Evolutionary conservation across 768 basidiomycete species (phyloP).

Genomic region (Trametes coccinea): DNA sequence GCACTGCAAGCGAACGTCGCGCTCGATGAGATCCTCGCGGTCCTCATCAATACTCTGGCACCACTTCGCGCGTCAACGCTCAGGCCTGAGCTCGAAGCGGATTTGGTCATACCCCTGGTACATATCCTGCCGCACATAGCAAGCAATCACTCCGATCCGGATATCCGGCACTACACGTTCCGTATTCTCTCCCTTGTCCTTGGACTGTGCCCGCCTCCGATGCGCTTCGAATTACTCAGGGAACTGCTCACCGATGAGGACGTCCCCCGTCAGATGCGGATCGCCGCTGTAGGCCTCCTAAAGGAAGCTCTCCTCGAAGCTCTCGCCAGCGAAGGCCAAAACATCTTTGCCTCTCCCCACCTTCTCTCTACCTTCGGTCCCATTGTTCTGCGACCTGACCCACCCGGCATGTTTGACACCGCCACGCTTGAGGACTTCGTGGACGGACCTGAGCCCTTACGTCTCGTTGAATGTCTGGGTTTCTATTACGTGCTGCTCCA

Average conservation of each 20-base stretch:
- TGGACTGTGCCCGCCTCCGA: constrained; percentile 43
- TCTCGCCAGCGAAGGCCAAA: constrained; percentile 31
- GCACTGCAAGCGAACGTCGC: constrained; percentile 53
- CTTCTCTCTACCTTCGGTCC: constrained; percentile 62
- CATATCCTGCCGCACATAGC: constrained; percentile 55
- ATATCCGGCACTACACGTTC: constrained; percentile 59
- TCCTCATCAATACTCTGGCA: constrained; percentile 45
- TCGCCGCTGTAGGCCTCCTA: constrained; percentile 66
- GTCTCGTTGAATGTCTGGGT: constrained; percentile 65
- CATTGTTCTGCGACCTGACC: constrained; percentile 56
- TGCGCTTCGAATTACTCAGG: constrained; percentile 55
- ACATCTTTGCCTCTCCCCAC: constrained; percentile 53
- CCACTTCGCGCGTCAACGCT: constrained; percentile 17
- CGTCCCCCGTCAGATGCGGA: constrained; percentile 65
- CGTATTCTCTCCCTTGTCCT: constrained; percentile 59
- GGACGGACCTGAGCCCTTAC: constrained; percentile 55
- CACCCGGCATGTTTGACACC: constrained; percentile 48
- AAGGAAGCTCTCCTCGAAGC: constrained; percentile 66
- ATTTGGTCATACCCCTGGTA: constrained; percentile 49
- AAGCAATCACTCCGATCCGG: constrained; percentile 60
- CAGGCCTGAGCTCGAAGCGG: constrained; percentile 37
- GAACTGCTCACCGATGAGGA: constrained; percentile 49
- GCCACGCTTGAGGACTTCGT: constrained; percentile 45
- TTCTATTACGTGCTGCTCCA: constrained; percentile 66
- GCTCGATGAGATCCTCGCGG: constrained; percentile 60